Conservation (phyloP, 139 green algal genomes). For the Chlorella sorokiniana region DNA sequence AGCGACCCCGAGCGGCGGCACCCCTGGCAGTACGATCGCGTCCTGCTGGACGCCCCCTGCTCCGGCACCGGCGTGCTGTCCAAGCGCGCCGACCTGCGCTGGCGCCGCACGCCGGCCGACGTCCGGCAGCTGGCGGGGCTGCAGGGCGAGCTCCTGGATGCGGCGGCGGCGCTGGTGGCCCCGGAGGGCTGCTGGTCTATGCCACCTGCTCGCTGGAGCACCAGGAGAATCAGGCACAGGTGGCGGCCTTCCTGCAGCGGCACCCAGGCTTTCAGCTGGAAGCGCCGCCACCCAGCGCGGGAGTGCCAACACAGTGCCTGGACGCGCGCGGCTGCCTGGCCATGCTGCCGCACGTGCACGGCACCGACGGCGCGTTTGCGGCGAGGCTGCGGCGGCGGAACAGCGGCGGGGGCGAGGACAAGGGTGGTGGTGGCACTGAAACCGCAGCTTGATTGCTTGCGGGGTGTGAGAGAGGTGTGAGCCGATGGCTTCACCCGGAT, state of each 20-base stretch:
- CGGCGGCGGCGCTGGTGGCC: constrained; percentile 67
- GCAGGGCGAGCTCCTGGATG: constrained; percentile 74
- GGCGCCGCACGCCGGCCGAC: constrained; percentile 67
- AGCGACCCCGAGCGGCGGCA: too few species aligned
- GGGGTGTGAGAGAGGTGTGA: too few species aligned
- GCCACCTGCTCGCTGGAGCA: constrained; percentile 74
- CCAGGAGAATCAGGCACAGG: constrained; percentile 41
- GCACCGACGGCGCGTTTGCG: constrained; percentile 88
- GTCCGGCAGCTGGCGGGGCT: constrained; percentile 44
- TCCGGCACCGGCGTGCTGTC: constrained; percentile 85
- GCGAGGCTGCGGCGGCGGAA: constrained; percentile 51
- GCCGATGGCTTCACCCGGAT: too few species aligned
- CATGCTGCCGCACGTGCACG: constrained; percentile 82
- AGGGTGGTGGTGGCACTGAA: background rate
- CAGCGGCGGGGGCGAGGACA: too few species aligned
- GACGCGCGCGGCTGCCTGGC: constrained; percentile 51
- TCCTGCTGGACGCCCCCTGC: constrained; percentile 93
- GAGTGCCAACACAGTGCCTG: constrained; percentile 45
- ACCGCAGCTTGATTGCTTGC: too few species aligned
- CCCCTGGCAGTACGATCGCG: constrained; percentile 63
- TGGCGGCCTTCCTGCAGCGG: constrained; percentile 49
- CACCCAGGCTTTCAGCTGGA: constrained; percentile 43
- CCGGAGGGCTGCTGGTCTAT: constrained; percentile 89
- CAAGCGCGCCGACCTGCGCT: constrained; percentile 90
- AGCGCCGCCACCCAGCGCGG: background rate